Conservation (phyloP, 1,139 yeast species). For the Scheffersomyces insectosa region DNA sequence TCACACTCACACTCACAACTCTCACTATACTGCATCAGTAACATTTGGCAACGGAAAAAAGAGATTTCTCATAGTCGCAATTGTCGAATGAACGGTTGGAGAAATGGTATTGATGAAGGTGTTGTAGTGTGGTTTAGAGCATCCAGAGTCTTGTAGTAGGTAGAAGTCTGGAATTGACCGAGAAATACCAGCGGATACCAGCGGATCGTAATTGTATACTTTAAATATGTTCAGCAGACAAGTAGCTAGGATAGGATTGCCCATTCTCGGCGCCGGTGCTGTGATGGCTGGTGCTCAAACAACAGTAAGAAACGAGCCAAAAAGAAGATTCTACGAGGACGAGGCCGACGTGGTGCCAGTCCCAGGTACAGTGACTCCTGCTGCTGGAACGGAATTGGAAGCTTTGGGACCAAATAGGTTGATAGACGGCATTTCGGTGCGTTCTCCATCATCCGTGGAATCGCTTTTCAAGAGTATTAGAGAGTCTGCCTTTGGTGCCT, state of each 20-base stretch:
- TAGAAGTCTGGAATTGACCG: no score
- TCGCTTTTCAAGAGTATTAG: conserved; percentile 49
- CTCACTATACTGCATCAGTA: no score
- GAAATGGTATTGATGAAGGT: no score
- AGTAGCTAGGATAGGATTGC: neutral
- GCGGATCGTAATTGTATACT: no score
- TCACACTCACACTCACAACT: no score
- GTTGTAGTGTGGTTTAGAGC: no score
- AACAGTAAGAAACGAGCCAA: conserved; percentile 22
- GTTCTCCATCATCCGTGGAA: conserved; percentile 54
- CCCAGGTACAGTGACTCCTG: conserved; percentile 58
- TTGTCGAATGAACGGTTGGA: no score
- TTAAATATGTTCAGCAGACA: neutral
- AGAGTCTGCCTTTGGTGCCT: conserved; percentile 21
- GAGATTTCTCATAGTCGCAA: no score
- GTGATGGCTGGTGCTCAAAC: no score
- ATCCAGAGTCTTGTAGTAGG: no score
- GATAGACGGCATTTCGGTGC: conserved; percentile 59
- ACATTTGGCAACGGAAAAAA: no score
- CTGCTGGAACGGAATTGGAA: conserved; percentile 47
- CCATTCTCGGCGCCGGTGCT: neutral
- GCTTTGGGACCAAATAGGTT: conserved; percentile 44
- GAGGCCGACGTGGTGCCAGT: conserved; percentile 50
- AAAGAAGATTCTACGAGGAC: conserved; percentile 62
- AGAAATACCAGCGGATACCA: no score